Base-by-base conservation (phyloP, 1,284 basidiomycete genomes). In the Austroboletus olivaceoglutinosus region DNA sequence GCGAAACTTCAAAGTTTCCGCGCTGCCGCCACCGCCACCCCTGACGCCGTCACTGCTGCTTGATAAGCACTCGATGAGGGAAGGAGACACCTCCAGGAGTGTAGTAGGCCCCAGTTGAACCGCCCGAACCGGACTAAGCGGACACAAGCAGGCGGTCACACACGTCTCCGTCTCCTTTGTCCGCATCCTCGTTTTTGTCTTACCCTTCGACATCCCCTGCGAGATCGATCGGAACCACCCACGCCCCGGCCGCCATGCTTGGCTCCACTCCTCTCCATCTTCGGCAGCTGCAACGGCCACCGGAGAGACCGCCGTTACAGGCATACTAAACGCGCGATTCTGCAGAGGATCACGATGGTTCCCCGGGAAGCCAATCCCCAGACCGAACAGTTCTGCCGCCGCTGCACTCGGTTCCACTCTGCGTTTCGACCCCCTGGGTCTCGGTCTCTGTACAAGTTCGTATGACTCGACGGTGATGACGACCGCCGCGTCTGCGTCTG, bases 311-410 rank as follows among this genome's bases (percentile, higher is more conserved):
- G 43, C n/a, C 2, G 1, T 4, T 4, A 44, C 37, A 4, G 53
- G 64, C 56, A 59, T 51, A n/a, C 51, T 63, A 31, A 53, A 55
- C 13, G 63, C 52, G 0, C 62, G 65, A 40, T 44, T 38, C 10
- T 47, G 52, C 3, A 59, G 37, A 10, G 58, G 53, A 29, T n/a
- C n/a, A n/a, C n/a, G n/a, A n/a, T 66, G 60, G 19, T 46, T 52
- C 36, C 58, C 61, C 9, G 62, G 64, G 40, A 64, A 58, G 8
- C 66, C 62, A 19, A 64, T 54, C 30, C 63, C 66, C 8, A 64
- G 52, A 21, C 65, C 63, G 31, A 66, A 29, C 10, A 44, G 61
- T 15, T 46, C 51, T 22, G 27, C 39, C 2, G 15, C 39, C 10
- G 16, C 3, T 23, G 37, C 11, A 15, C 37, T 22, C 13, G 21